These are phyloP conservation scores for Rosa rugosa DNA, from an alignment of 306 rosid genomes.

Conservation along the genomic window DNA sequence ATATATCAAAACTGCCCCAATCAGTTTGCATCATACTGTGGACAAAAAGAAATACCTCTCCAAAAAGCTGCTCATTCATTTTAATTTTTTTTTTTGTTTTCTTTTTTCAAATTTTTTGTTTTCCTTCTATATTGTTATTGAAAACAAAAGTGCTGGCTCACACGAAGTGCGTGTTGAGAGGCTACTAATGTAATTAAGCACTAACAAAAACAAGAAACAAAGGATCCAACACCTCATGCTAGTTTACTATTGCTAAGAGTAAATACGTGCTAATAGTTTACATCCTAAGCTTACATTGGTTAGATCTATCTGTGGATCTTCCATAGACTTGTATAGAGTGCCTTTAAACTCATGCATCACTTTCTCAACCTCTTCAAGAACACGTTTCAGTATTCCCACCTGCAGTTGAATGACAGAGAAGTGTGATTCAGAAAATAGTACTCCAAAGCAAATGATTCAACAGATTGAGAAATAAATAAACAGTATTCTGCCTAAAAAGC, in stretches of 20 bases:
- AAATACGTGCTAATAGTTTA: neutral
- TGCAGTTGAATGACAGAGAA: constrained; percentile 43
- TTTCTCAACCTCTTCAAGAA: constrained; percentile 98
- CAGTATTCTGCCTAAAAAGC: neutral
- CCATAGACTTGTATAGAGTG: constrained; percentile 92
- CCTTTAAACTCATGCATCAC: constrained; percentile 96
- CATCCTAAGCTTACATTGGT: constrained; percentile 67
- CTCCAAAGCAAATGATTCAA: constrained; percentile 1
- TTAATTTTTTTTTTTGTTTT: no score
- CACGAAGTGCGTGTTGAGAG: neutral
- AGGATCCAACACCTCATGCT: neutral
- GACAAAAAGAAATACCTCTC: neutral
- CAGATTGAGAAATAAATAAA: neutral
- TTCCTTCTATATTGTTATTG: neutral
- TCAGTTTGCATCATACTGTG: neutral
- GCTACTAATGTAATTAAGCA: neutral
- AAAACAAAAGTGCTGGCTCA: neutral
- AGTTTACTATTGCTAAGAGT: constrained; percentile 1
- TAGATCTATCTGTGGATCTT: constrained; percentile 86
- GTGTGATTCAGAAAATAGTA: constrained; percentile 10
- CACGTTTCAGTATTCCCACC: constrained; percentile 96
- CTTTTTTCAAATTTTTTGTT: neutral
- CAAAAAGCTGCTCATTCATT: neutral
- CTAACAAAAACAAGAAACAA: neutral
- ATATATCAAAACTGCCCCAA: neutral